Conservation (phyloP, 768 basidiomycete species). For the Paxillus ammoniavirescens region DNA sequence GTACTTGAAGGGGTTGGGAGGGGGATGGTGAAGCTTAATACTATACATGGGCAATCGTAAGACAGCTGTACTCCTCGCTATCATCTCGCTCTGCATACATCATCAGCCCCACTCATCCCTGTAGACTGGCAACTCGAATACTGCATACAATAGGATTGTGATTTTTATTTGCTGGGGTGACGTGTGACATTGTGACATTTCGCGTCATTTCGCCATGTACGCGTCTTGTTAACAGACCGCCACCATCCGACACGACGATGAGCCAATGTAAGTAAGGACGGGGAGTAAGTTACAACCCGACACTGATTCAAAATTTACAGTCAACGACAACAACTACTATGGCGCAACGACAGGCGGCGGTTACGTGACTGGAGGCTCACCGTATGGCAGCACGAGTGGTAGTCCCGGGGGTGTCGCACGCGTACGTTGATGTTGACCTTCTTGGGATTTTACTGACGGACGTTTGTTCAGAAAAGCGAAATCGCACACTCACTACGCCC, state of each 20-base stretch:
- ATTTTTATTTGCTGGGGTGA: neutral
- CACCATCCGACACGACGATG: conserved; percentile 28
- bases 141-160: conserved; percentile 2
- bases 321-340: conserved; percentile 42
- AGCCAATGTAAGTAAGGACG: conserved; percentile 38
- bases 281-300: neutral
- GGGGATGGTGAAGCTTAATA: conserved; percentile 57
- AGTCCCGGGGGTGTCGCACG: conserved; percentile 57
- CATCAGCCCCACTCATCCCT: conserved; percentile 28
- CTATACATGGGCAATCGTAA: conserved; percentile 35
- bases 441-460: neutral
- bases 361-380: conserved; percentile 59
- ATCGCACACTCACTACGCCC: conserved; percentile 59
- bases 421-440: conserved; percentile 27
- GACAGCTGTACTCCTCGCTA: neutral
- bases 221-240: conserved; percentile 14
- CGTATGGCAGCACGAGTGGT: conserved; percentile 51
- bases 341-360: conserved; percentile 49
- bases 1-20: conserved; percentile 70
- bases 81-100: conserved; percentile 5
- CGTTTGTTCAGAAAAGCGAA: conserved; percentile 32
- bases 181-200: conserved; percentile 19
- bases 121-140: conserved; percentile 8
- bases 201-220: conserved; percentile 21
- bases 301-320: conserved; percentile 13